Percentiles rank a stretch among this genome's conserved stretches.
Conservation (phyloP, 148 eudicot species). For the Silene uniflora region DNA sequence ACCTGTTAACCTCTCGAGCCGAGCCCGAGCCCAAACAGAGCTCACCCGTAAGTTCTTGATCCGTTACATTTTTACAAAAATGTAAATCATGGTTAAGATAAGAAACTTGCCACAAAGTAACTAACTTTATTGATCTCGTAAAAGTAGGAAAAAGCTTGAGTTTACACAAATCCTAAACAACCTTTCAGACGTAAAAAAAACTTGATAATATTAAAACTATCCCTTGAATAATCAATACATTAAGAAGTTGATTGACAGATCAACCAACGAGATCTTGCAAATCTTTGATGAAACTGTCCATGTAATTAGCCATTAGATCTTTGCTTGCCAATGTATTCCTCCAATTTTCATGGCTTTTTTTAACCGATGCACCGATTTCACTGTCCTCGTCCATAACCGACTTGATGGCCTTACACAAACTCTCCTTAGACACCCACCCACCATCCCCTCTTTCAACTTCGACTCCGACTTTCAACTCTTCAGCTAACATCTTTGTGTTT, state of each 20-base stretch:
- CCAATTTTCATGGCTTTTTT: slow-evolving; percentile 36
- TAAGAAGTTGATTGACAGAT: background rate
- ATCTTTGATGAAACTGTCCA: slow-evolving; percentile 36
- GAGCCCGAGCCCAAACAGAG: too few relatives aligned
- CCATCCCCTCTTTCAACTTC: slow-evolving; percentile 57
- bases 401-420: slow-evolving; percentile 44
- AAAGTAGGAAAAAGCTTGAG: too few relatives aligned
- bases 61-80: too few relatives aligned
- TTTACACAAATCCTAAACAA: too few relatives aligned
- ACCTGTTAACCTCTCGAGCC: too few relatives aligned
- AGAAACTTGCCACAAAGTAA: too few relatives aligned
- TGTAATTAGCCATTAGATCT: slow-evolving; percentile 34
- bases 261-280: slow-evolving; percentile 22
- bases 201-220: too few relatives aligned
- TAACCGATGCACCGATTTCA: slow-evolving; percentile 22
- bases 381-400: slow-evolving; percentile 43
- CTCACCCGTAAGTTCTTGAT: too few relatives aligned
- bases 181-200: too few relatives aligned
- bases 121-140: too few relatives aligned
- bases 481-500: slow-evolving; percentile 53
- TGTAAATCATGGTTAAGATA: too few relatives aligned
- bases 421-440: slow-evolving; percentile 63
- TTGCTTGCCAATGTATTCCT: slow-evolving; percentile 20
- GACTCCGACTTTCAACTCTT: slow-evolving; percentile 58
- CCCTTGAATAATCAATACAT: too few relatives aligned